Percentiles rank a stretch among this genome's conserved stretches.
phyloP scores from a whole-genome alignment of 257 asterid genomes.

The Misopates orontium region DNA sequence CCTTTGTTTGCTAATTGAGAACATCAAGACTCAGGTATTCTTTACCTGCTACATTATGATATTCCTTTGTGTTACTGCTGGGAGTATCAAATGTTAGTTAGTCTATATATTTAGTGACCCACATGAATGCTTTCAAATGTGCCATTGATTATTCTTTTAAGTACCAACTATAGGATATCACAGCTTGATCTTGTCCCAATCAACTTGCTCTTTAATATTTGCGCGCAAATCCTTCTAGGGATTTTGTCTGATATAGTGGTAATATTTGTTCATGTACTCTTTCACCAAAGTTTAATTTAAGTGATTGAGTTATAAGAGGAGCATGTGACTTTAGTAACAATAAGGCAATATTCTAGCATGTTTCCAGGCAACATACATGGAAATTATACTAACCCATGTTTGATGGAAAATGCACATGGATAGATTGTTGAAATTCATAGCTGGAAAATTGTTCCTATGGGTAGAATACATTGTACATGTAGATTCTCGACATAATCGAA shows the following conservation, averaged over 20 bases:
- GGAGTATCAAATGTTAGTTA: too few species aligned
- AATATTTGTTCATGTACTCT: neutral
- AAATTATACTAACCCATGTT: neutral
- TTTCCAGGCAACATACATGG: constrained; percentile 1
- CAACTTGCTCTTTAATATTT: neutral
- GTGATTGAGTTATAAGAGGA: neutral
- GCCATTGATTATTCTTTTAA: too few species aligned
- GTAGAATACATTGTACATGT: neutral
- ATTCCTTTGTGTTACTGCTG: too few species aligned
- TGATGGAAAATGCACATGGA: neutral
- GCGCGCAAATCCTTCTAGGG: neutral
- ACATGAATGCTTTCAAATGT: too few species aligned
- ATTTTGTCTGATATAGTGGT: neutral
- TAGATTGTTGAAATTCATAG: neutral
- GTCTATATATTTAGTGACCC: too few species aligned
- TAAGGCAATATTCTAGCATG: neutral
- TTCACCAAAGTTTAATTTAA: neutral
- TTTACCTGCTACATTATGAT: too few species aligned
- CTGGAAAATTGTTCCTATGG: neutral
- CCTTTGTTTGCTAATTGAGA: too few species aligned
- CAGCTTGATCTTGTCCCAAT: too few species aligned
- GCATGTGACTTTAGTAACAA: neutral
- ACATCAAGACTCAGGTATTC: too few species aligned
- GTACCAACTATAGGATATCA: too few species aligned
- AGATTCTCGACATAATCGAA: neutral